phyloP scores from a whole-genome alignment of 2,329 filamentous ascomycete genomes.

The Septoria linicola region DNA sequence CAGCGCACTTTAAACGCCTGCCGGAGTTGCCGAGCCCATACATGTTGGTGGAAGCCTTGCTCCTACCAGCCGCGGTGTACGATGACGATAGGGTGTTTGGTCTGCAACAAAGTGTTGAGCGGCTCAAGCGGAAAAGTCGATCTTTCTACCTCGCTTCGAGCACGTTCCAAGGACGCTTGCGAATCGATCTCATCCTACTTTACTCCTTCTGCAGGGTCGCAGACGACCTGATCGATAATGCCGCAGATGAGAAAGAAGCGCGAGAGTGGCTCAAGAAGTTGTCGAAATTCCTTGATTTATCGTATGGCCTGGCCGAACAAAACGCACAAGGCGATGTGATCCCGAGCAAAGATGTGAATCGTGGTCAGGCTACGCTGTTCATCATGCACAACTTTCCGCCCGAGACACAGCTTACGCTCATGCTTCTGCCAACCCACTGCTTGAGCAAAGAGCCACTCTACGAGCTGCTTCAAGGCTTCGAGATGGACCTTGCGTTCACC shows the following conservation, averaged over 20 bases:
- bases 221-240: constrained; percentile 71
- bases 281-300: constrained; percentile 56
- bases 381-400: constrained; percentile 54
- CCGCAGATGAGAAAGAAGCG: constrained; percentile 54
- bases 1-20: constrained; percentile 54
- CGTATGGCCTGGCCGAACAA: constrained; percentile 43
- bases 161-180: constrained; percentile 65
- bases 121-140: constrained; percentile 64
- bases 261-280: constrained; percentile 60
- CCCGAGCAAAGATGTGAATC: constrained; percentile 33
- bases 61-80: constrained; percentile 51
- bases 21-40: constrained; percentile 51
- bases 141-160: constrained; percentile 73
- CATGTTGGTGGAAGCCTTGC: constrained; percentile 55
- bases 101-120: constrained; percentile 58
- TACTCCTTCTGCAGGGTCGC: constrained; percentile 74
- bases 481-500: constrained; percentile 64
- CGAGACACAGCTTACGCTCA: constrained; percentile 54
- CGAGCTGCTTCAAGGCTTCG: constrained; percentile 65
- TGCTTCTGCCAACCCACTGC: constrained; percentile 58
- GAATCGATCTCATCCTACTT: constrained; percentile 66
- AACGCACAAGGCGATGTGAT: constrained; percentile 31
- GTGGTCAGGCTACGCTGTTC: constrained; percentile 39
- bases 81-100: constrained; percentile 59
- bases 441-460: constrained; percentile 61